phyloP scores from a whole-genome alignment of 2,329 filamentous ascomycete species.

The Paracoccidioides brasiliensis region DNA sequence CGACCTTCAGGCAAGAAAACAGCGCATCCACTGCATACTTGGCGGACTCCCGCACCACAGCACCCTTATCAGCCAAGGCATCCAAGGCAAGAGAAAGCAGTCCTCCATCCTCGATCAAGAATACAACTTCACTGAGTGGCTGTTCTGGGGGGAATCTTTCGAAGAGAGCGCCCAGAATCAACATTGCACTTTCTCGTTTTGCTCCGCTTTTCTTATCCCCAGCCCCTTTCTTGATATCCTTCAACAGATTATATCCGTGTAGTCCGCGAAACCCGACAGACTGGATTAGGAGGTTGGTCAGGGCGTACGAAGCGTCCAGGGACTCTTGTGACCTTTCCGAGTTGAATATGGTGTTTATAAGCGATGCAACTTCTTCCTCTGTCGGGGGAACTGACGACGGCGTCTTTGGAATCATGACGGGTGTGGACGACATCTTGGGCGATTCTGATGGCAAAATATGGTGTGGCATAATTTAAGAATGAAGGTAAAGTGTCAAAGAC shows the following conservation, averaged over 20 bases:
- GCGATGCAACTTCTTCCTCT: conserved; percentile 50
- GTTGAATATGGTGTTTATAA: conserved; percentile 56
- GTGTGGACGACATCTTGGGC: conserved; percentile 32
- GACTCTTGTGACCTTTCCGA: conserved; percentile 56
- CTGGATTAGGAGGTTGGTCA: conserved; percentile 51
- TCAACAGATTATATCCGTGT: conserved; percentile 47
- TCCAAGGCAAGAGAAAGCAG: conserved; percentile 65
- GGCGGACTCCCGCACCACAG: conserved; percentile 77
- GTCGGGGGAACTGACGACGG: conserved; percentile 16
- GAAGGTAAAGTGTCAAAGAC: not conserved
- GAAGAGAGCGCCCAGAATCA: conserved; percentile 83
- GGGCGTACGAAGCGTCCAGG: conserved; percentile 53
- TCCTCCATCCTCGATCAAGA: conserved; percentile 68
- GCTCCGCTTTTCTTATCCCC: conserved; percentile 85
- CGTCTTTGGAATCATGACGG: conserved; percentile 10
- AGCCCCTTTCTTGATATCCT: conserved; percentile 61
- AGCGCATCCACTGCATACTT: conserved; percentile 89
- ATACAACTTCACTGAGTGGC: conserved; percentile 63
- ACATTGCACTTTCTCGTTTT: conserved; percentile 81
- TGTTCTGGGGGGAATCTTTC: conserved; percentile 74
- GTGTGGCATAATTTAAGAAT: conserved; percentile 33
- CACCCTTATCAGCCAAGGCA: conserved; percentile 75
- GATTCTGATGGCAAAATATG: conserved; percentile 27
- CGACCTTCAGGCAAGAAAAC: conserved; percentile 64
- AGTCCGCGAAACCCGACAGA: conserved; percentile 53